A percentile compares a stretch with the other conserved stretches of the same genome.
Conservation (phyloP, 208 protist genomes). For the Wallacemonas rigidus region DNA sequence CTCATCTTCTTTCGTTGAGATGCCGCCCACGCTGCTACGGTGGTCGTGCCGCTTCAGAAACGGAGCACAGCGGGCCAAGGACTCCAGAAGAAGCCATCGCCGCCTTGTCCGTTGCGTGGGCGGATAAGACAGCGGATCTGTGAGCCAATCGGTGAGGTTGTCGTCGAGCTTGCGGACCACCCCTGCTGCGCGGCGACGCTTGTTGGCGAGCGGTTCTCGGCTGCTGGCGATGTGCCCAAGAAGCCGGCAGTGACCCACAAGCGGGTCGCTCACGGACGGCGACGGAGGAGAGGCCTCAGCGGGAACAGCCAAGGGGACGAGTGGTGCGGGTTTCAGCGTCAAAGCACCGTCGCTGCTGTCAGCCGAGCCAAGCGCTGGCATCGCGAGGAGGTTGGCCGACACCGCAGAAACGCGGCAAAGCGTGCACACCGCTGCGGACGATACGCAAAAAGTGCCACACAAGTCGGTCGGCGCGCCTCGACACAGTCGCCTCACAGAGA, state of each 20-base stretch:
- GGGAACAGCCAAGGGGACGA: too few relatives aligned
- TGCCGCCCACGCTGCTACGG: neutral
- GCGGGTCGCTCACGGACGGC: neutral
- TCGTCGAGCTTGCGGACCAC: constrained; percentile 55
- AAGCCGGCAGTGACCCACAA: constrained; percentile 25
- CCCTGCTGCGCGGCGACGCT: constrained; percentile 46
- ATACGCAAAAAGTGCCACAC: too few relatives aligned
- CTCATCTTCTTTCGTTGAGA: constrained; percentile 19
- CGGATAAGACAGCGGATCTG: constrained; percentile 12
- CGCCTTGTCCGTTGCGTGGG: neutral
- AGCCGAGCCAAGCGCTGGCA: too few relatives aligned
- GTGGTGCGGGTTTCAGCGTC: too few relatives aligned
- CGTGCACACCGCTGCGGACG: too few relatives aligned
- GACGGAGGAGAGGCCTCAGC: too few relatives aligned
- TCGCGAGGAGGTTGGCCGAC: too few relatives aligned
- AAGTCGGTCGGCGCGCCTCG: too few relatives aligned
- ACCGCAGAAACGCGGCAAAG: too few relatives aligned
- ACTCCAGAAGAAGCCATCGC: neutral
- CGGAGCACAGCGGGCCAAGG: neutral
- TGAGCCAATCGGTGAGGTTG: constrained; percentile 52
- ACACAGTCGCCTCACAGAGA: too few relatives aligned
- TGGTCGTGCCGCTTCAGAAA: neutral
- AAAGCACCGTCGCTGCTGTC: too few relatives aligned
- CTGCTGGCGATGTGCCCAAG: constrained; percentile 22
- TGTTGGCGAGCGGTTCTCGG: constrained; percentile 15